Conservation (phyloP, 805 yeast genomes). For the Vanderwaltozyma yarrowii region DNA sequence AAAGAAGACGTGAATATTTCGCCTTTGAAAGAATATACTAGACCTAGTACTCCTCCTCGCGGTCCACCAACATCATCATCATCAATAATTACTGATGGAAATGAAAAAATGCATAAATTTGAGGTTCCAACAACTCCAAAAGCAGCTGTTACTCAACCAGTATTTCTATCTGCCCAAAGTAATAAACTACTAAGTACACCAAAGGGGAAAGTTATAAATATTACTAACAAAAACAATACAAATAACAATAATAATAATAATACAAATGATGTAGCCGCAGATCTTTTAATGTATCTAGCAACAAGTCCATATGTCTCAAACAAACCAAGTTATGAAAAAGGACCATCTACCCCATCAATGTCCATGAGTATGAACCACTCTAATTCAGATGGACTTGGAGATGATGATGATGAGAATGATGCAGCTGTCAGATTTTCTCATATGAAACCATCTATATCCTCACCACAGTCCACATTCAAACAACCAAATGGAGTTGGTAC, state of each 20-base stretch:
- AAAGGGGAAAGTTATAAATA: slow-evolving; percentile 3
- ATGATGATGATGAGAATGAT: slow-evolving; percentile 6
- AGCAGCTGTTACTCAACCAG: not conserved
- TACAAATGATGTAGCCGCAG: slow-evolving; percentile 27
- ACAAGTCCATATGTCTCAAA: slow-evolving; percentile 23
- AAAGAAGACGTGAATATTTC: slow-evolving; percentile 1
- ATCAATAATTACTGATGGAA: not conserved
- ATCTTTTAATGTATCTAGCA: slow-evolving; percentile 28
- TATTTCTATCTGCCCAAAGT: not conserved
- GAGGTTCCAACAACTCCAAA: slow-evolving; percentile 6
- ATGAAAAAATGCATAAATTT: not conserved
- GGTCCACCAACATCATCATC: slow-evolving; percentile 3
- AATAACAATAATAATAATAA: not conserved
- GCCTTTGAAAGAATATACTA: slow-evolving; percentile 6
- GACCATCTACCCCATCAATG: slow-evolving; percentile 24
- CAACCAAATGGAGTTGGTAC: slow-evolving; percentile 10
- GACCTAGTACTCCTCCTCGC: slow-evolving; percentile 2
- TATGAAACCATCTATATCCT: slow-evolving; percentile 20
- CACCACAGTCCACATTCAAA: slow-evolving; percentile 26
- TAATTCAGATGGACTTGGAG: not conserved
- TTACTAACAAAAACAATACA: not conserved
- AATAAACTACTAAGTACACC: slow-evolving; percentile 8
- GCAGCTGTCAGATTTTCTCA: slow-evolving; percentile 22
- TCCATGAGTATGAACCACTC: not conserved
- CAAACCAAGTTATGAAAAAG: slow-evolving; percentile 3